Evolutionary conservation across 805 yeast genomes (phyloP).

Genomic region (Saccharomycopsis sp.): DNA sequence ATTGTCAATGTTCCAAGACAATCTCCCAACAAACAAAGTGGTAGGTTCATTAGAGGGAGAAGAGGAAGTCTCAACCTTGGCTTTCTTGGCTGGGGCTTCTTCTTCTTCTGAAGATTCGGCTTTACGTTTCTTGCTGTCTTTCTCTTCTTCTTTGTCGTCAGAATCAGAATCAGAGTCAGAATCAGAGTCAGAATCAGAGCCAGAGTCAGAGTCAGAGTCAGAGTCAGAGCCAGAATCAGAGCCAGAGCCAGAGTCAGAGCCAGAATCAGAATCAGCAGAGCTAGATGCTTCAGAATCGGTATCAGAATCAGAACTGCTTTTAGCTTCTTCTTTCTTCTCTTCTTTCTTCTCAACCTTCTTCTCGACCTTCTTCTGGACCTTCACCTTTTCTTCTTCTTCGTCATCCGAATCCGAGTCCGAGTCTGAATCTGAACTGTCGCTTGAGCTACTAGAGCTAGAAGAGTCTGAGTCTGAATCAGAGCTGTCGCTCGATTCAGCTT

Average conservation of each 20-base stretch:
- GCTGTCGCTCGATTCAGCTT: conserved; percentile 13
- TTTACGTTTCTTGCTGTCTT: conserved; percentile 27
- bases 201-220: conserved; percentile 28
- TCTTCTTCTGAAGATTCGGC: conserved; percentile 26
- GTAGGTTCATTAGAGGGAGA: conserved; percentile 50
- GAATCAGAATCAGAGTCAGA: conserved; percentile 25
- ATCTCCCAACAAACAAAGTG: conserved; percentile 91
- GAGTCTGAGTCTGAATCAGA: conserved; percentile 23
- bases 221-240: conserved; percentile 21
- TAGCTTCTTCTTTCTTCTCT: conserved; percentile 27
- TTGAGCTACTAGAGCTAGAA: conserved; percentile 11
- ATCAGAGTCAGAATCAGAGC: conserved; percentile 24
- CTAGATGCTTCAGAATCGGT: conserved; percentile 26
- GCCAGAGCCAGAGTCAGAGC: conserved; percentile 14
- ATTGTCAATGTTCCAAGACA: conserved; percentile 95
- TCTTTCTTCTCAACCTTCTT: conserved; percentile 22
- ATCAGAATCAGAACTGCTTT: conserved; percentile 27
- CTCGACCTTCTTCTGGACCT: conserved; percentile 23
- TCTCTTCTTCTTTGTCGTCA: conserved; percentile 24
- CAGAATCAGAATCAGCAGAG: conserved; percentile 26
- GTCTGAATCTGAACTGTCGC: conserved; percentile 17
- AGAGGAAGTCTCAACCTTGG: too few relatives aligned
- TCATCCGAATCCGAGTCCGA: conserved; percentile 19
- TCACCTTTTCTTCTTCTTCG: conserved; percentile 13
- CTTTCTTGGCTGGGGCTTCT: conserved; percentile 44